Base-by-base conservation (phyloP, 2,329 filamentous ascomycete species). In the Helminthosporium solani region DNA sequence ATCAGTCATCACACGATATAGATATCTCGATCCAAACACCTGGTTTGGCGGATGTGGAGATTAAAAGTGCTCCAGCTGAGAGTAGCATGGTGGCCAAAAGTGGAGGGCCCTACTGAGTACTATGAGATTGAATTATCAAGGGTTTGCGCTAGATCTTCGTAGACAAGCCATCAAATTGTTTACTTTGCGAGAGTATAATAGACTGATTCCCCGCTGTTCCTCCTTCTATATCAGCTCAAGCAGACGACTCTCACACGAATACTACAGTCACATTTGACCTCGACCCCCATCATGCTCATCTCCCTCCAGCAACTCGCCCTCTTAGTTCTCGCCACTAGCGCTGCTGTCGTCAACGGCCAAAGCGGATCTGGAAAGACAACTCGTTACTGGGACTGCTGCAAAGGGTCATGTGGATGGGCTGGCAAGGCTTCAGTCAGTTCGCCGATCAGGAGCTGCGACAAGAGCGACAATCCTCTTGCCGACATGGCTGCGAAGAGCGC, bases 381-480 rank as follows among this genome's bases (percentile, higher is more conserved):
- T 16, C 58, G 68, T 16, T 71, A 71, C 52, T 70, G 67, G 68
- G 84, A 87, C 66, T 87, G 85, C 74, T 87, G 84, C 73, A 88
- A 88, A 72, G 78, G 83, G 21, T 84, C 81, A 14, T 87, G 84
- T 65, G 75, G 78, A 8, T 77, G 83, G 83, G 57, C 73, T 7
- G 76, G 70, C 46, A 86, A 86, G 61, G 80, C 79, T 2, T 54
- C 73, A 30, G 76, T 82, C 63, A 74, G 68, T 56, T 58, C 68
- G 42, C 77, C 81, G 15, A 78, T 83, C 44, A 66, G 68, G 31
- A 79, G 77, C 38, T 85, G 82, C 67, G 74, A 79, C 67, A 76
- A 72, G 56, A 70, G 73, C 47, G 79, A 85, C 72, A 75, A 77
- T 47, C 79, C 77, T 3, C 67, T 86, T 42, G 68, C 72, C 35